A percentile compares a stretch with the other conserved stretches of the same genome.
Conservation (phyloP, 2,329 filamentous ascomycete genomes). For the Tolypocladium pustulatum region DNA sequence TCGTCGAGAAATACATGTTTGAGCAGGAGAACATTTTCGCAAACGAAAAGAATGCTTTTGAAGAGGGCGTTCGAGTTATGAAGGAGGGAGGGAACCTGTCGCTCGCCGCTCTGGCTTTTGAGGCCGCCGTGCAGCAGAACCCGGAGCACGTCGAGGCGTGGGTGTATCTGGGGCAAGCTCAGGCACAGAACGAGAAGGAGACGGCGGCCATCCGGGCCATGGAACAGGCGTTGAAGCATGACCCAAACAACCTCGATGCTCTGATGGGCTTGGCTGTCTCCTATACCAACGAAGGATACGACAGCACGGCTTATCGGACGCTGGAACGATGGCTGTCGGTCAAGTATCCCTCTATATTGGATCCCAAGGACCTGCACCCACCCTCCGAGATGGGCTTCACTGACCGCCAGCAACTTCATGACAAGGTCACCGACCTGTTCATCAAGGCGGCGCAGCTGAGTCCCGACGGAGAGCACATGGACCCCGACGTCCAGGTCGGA, state of each 20-base stretch:
- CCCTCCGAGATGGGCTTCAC: slow-evolving; percentile 87
- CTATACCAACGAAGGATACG: slow-evolving; percentile 98
- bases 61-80: slow-evolving; percentile 89
- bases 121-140: slow-evolving; percentile 87
- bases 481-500: slow-evolving; percentile 95
- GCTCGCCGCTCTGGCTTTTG: slow-evolving; percentile 85
- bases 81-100: slow-evolving; percentile 89
- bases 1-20: slow-evolving; percentile 84
- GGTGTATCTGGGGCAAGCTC: slow-evolving; percentile 82
- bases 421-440: slow-evolving; percentile 82
- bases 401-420: slow-evolving; percentile 79
- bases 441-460: slow-evolving; percentile 87
- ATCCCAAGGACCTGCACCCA: slow-evolving; percentile 60
- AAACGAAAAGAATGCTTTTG: slow-evolving; percentile 72
- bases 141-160: slow-evolving; percentile 83
- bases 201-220: slow-evolving; percentile 88
- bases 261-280: slow-evolving; percentile 94
- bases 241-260: slow-evolving; percentile 76
- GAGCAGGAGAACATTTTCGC: slow-evolving; percentile 89
- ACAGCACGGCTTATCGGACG: slow-evolving; percentile 91
- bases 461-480: slow-evolving; percentile 89
- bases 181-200: slow-evolving; percentile 98
- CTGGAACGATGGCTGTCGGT: slow-evolving; percentile 94
- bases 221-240: slow-evolving; percentile 80
- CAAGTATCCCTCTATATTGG: slow-evolving; percentile 78